A percentile compares a stretch with the other conserved stretches of the same genome.
phyloP scores from a whole-genome alignment of 2,329 filamentous ascomycete species.

The Nemania diffusa region DNA sequence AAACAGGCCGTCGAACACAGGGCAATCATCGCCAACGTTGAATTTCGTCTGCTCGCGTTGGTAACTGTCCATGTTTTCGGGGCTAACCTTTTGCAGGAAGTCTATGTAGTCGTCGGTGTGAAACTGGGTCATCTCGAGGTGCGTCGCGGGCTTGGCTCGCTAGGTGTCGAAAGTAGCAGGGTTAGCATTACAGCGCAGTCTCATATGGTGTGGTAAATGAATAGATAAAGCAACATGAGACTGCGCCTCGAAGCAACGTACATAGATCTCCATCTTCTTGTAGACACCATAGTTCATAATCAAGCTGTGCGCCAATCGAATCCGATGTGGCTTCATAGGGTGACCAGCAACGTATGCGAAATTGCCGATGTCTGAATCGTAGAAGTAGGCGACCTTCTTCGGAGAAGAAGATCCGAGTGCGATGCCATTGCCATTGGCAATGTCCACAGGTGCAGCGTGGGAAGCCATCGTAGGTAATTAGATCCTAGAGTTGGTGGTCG shows the following conservation, averaged over 20 bases:
- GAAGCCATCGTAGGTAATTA: slow-evolving; percentile 55
- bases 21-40: slow-evolving; percentile 96
- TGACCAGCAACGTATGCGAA: slow-evolving; percentile 97
- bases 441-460: slow-evolving; percentile 60
- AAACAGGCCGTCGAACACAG: slow-evolving; percentile 97
- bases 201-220: background rate
- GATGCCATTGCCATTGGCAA: slow-evolving; percentile 63
- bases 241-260: slow-evolving; percentile 57
- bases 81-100: slow-evolving; percentile 93
- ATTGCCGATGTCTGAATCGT: slow-evolving; percentile 97
- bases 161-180: slow-evolving; percentile 49
- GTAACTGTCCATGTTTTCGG: slow-evolving; percentile 97
- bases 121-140: slow-evolving; percentile 91
- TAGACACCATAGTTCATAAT: slow-evolving; percentile 97
- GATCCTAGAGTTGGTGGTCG: slow-evolving; percentile 8
- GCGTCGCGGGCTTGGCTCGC: slow-evolving; percentile 86
- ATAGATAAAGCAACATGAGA: background rate
- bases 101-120: slow-evolving; percentile 96
- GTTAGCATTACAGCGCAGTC: slow-evolving; percentile 13
- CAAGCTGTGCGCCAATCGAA: slow-evolving; percentile 93
- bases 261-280: slow-evolving; percentile 95
- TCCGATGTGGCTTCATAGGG: slow-evolving; percentile 98
- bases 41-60: slow-evolving; percentile 91
- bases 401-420: slow-evolving; percentile 56
- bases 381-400: slow-evolving; percentile 98